Evolutionary conservation across 495 filamentous ascomycete genomes (phyloP).

Genomic region (Penicillium verhagenii): DNA sequence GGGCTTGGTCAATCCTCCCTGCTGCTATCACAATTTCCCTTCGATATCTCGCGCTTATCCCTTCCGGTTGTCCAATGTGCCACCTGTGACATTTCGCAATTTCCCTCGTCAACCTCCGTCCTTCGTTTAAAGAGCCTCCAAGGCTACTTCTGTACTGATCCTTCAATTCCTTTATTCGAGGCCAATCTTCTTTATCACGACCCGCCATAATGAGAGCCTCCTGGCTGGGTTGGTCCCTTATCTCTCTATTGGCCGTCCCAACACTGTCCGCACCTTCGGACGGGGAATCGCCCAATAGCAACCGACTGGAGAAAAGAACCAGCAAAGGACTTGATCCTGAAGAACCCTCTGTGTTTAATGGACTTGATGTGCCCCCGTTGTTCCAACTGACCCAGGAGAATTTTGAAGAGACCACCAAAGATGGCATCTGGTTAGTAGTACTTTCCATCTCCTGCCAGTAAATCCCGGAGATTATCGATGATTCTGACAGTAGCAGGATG

Average conservation of each 20-base stretch:
- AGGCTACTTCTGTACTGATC: background rate
- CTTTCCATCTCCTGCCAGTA: background rate
- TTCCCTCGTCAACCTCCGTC: conserved; percentile 24
- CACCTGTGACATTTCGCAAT: conserved; percentile 32
- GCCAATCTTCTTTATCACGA: conserved; percentile 15
- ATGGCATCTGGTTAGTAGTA: conserved; percentile 61
- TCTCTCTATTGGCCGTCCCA: conserved; percentile 41
- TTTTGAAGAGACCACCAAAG: conserved; percentile 56
- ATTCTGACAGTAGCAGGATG: conserved; percentile 50
- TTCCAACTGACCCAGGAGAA: conserved; percentile 57
- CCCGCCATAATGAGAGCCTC: conserved; percentile 39
- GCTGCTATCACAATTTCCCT: conserved; percentile 11
- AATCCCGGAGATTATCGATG: background rate
- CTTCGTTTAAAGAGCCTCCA: conserved; percentile 16
- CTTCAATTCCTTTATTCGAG: conserved; percentile 8
- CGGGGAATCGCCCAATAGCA: conserved; percentile 16
- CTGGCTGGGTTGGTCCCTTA: conserved; percentile 41
- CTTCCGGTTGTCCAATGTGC: conserved; percentile 34
- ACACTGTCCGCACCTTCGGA: conserved; percentile 34
- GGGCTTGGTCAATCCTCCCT: conserved; percentile 24
- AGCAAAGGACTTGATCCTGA: conserved; percentile 20
- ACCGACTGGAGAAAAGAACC: conserved; percentile 28
- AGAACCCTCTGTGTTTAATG: conserved; percentile 70
- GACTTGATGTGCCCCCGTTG: conserved; percentile 71
- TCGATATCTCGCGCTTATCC: conserved; percentile 10